Base-by-base conservation (phyloP, 139 green algal species). In the Volvox africanus region DNA sequence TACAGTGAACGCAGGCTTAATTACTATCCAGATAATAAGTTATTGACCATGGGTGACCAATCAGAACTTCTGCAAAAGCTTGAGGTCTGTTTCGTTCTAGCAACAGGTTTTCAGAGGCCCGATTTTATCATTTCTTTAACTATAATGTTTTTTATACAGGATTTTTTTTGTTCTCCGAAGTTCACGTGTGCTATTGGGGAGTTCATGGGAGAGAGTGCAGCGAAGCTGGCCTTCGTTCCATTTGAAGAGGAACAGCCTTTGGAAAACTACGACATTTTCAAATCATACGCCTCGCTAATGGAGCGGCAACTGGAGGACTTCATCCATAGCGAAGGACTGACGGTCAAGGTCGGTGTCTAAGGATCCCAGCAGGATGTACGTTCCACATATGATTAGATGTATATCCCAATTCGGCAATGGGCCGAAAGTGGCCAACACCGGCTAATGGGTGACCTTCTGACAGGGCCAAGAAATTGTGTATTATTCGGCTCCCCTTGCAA, bases 251-350 rank as follows among this genome's bases (percentile, higher is more conserved):
- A 89, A 68, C 85, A 89, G 32, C 85, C 85, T 17, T n/a, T 87
- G 50, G 20, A 37, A 22, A 91, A 91, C 76, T 91, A 65, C 32
- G 87, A 91, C 22, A 91, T 91, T 9, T 91, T 80, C 61, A 91
- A 91, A 77, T 0, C 61, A 3, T 91, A 91, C 33, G 82, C 87
- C 0, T 20, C n/a, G 21, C 24, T 91, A 12, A 30, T 91, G 0
- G 87, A 91, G 87, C 61, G 61, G 24, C 87, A 86, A 14, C 76
- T 91, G 24, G 87, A 91, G 87, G 87, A 91, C 24, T 91, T 91
- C 87, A 85, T 91, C 33, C 71, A 19, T 2, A 26, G 18, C 18
- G 87, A 91, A 36, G 76, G 76, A 36, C 24, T 91, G 12, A 86
- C 22, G 20, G 76, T 79, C 3, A 78, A 91, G 87, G 87, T 86